Conservation (phyloP, 2,329 filamentous ascomycete genomes). For the Fusarium sp. region DNA sequence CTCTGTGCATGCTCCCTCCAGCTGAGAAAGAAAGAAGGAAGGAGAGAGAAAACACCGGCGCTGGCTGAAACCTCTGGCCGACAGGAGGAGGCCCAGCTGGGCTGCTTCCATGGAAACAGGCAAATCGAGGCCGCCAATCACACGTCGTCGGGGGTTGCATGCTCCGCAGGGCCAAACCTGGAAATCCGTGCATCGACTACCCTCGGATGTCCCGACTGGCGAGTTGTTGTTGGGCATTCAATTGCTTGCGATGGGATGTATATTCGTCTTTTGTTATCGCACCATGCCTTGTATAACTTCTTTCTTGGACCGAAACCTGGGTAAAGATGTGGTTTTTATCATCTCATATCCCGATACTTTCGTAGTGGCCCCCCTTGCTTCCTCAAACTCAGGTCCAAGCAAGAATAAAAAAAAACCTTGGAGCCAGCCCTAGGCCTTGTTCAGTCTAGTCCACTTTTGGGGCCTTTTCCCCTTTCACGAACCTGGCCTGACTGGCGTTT, state of each 20-base stretch:
- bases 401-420: constrained; percentile 22
- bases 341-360: constrained; percentile 7
- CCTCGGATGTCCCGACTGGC: constrained; percentile 8
- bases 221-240: not conserved
- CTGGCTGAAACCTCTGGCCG: constrained; percentile 28
- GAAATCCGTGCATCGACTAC: constrained; percentile 14
- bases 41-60: not conserved
- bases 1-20: constrained; percentile 12
- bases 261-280: not conserved
- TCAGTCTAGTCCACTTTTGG: constrained; percentile 16
- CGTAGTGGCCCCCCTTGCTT: not conserved
- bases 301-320: not conserved
- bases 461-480: constrained; percentile 29
- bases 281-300: not conserved
- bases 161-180: constrained; percentile 19
- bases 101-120: constrained; percentile 10
- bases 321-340: not conserved
- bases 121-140: constrained; percentile 24
- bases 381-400: constrained; percentile 12
- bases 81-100: not conserved
- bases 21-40: not conserved
- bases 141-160: constrained; percentile 11
- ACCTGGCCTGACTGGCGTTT: constrained; percentile 16
- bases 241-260: not conserved
- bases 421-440: constrained; percentile 14